These are phyloP conservation scores for Capsella rubella DNA, from an alignment of 441 rosid genomes.

Conservation along the genomic window DNA sequence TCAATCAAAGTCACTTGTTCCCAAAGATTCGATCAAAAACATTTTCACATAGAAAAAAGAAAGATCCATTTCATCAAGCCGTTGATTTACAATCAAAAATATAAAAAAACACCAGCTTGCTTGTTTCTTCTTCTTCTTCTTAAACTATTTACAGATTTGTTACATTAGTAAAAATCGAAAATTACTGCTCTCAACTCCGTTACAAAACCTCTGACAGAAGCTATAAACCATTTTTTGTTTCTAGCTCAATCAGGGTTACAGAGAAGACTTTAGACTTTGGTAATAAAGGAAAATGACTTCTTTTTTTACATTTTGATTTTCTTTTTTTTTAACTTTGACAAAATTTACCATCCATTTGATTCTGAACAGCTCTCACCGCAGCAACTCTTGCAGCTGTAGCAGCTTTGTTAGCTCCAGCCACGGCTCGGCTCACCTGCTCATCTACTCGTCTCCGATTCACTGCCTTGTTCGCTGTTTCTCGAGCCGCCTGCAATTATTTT, in stretches of 20 bases:
- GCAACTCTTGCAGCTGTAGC: constrained; percentile 97
- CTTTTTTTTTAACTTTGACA: constrained; percentile 52
- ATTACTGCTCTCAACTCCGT: constrained; percentile 22
- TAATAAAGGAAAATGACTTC: not conserved
- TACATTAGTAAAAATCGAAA: constrained; percentile 19
- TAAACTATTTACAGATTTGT: constrained; percentile 37
- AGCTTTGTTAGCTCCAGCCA: constrained; percentile 77
- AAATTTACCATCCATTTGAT: constrained; percentile 86
- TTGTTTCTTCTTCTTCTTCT: not conserved
- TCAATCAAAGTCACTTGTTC: constrained; percentile 42
- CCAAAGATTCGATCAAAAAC: constrained; percentile 43
- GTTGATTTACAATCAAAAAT: constrained; percentile 27
- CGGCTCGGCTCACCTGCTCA: constrained; percentile 76
- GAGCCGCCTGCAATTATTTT: constrained; percentile 61
- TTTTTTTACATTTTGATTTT: constrained; percentile 33
- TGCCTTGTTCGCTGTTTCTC: constrained; percentile 75
- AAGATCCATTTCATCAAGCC: constrained; percentile 32
- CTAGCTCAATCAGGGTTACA: constrained; percentile 43
- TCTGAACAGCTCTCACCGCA: constrained; percentile 92
- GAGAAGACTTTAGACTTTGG: constrained; percentile 6
- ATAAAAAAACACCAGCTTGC: not conserved
- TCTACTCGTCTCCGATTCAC: constrained; percentile 64
- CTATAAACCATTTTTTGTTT: not conserved
- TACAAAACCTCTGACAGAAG: constrained; percentile 42
- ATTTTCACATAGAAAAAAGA: not conserved